Evolutionary conservation across 768 basidiomycete species (phyloP), one percentile per base, ranked within the genome.

Genomic region (Rhizopogon roseolus): DNA sequence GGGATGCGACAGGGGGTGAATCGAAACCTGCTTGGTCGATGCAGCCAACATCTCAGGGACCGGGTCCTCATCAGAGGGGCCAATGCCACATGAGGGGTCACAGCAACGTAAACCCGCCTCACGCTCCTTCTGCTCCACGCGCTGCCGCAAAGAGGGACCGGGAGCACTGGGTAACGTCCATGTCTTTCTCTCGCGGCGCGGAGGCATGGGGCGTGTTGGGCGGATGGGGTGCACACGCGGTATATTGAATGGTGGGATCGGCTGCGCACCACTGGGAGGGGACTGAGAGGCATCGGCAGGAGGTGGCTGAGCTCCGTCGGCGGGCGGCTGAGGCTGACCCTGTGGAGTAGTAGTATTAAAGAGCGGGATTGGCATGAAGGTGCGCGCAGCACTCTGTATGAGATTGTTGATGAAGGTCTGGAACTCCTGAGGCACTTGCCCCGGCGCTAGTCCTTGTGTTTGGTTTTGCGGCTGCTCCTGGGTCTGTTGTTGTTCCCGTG

Each of bases 51-150:
- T 49, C 48, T 64, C 65, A 6, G 76, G 67, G 41, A 68, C 69
- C 13, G 86, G 86, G 41, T 88, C 85, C 14, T 88, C 87, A 53
- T 89, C 87, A 13, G 81, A 82, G 6, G 87, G 87, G 0, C 88
- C 90, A 28, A 90, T 64, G 2, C 86, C 87, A 66, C 90, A 92
- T 55, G 81, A 82, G 28, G 82, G 69, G 60, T 90, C 89, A 38
- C 73, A 80, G 64, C 90, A 92, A 46, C 90, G 75, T 60, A 89
- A 62, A 1, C 87, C 89, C 19, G 80, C 77, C 64, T 88, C 86
- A 19, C 84, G 79, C 66, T 91, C 90, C 52, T 80, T 76, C 54
- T 79, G 76, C 66, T 92, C 90, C 16, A 92, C 74, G 6, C 83
- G 79, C 65, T 90, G 81, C 27, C 90, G 85, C 41, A 90, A 69